phyloP scores from a whole-genome alignment of 2,329 filamentous ascomycete species.

The Clathrospora elynae region DNA sequence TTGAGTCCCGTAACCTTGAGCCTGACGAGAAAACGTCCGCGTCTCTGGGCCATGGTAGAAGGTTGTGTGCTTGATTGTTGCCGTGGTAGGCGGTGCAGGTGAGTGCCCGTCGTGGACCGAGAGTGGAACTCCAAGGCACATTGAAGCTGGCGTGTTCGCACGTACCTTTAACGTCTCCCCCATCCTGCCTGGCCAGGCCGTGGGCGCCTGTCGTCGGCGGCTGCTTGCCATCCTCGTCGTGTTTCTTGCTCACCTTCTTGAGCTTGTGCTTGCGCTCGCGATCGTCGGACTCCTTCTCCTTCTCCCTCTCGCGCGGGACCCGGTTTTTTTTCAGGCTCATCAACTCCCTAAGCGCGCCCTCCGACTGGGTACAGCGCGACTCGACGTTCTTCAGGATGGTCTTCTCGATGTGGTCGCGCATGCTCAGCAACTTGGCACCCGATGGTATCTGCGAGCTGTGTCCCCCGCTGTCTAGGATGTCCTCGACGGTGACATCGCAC shows the following conservation, averaged over 20 bases:
- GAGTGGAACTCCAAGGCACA: slow-evolving; percentile 3
- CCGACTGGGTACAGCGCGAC: slow-evolving; percentile 67
- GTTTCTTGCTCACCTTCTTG: slow-evolving; percentile 75
- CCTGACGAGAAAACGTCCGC: slow-evolving; percentile 1
- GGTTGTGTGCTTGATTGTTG: neutral
- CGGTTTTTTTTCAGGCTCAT: slow-evolving; percentile 68
- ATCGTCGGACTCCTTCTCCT: slow-evolving; percentile 53
- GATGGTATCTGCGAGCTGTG: slow-evolving; percentile 60
- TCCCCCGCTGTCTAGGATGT: slow-evolving; percentile 68
- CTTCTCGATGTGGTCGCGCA: slow-evolving; percentile 70
- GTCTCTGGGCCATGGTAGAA: slow-evolving; percentile 1
- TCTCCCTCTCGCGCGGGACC: slow-evolving; percentile 59
- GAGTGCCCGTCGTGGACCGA: neutral
- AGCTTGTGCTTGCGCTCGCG: slow-evolving; percentile 53
- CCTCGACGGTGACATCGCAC: slow-evolving; percentile 67
- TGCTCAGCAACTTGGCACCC: slow-evolving; percentile 65
- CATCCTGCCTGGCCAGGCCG: slow-evolving; percentile 67
- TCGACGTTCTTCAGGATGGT: slow-evolving; percentile 51
- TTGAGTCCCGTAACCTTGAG: neutral
- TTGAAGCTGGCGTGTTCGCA: neutral
- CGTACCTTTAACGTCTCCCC: slow-evolving; percentile 62
- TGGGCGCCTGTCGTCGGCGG: slow-evolving; percentile 67
- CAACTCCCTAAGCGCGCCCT: slow-evolving; percentile 74
- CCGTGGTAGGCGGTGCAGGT: neutral
- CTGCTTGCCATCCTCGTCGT: slow-evolving; percentile 69